These are phyloP conservation scores for Trifolium fragiferum DNA, from an alignment of 306 rosid species.

Conservation along the genomic window DNA sequence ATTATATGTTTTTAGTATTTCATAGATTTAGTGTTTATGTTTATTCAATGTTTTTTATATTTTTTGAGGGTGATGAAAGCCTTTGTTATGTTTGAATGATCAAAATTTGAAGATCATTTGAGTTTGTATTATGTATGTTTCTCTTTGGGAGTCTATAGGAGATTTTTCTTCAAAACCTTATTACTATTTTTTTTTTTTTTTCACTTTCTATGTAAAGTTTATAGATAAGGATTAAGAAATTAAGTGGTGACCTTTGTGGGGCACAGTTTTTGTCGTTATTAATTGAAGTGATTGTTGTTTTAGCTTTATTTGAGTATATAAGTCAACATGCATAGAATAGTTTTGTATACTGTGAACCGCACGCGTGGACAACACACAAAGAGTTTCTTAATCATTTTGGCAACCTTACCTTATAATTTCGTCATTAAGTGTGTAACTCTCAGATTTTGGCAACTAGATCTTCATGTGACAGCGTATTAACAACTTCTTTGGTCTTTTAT, in stretches of 20 bases:
- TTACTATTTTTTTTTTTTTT: background rate
- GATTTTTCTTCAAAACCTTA: background rate
- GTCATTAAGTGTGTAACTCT: background rate
- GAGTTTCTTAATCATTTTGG: constrained; percentile 37
- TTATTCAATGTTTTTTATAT: background rate
- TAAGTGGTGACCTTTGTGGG: constrained; percentile 34
- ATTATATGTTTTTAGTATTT: no score
- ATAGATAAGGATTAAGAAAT: constrained; percentile 40
- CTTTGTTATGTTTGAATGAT: constrained; percentile 40
- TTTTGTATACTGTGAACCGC: constrained; percentile 31
- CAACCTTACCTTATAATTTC: constrained; percentile 26
- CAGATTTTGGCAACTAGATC: constrained; percentile 21
- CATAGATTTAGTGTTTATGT: constrained; percentile 4
- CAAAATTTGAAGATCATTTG: constrained; percentile 41
- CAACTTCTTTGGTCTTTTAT: constrained; percentile 1
- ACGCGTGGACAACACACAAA: constrained; percentile 38
- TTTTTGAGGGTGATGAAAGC: background rate
- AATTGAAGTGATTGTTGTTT: constrained; percentile 37
- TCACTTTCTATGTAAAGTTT: constrained; percentile 33
- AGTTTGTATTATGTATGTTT: constrained; percentile 24
- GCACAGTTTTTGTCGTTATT: constrained; percentile 25
- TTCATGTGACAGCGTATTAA: background rate
- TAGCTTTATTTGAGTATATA: constrained; percentile 29
- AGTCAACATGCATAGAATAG: constrained; percentile 52
- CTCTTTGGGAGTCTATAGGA: constrained; percentile 3